Base-by-base conservation (phyloP, 192 early-diverging fungal species). In the Dissophora globulifera region DNA sequence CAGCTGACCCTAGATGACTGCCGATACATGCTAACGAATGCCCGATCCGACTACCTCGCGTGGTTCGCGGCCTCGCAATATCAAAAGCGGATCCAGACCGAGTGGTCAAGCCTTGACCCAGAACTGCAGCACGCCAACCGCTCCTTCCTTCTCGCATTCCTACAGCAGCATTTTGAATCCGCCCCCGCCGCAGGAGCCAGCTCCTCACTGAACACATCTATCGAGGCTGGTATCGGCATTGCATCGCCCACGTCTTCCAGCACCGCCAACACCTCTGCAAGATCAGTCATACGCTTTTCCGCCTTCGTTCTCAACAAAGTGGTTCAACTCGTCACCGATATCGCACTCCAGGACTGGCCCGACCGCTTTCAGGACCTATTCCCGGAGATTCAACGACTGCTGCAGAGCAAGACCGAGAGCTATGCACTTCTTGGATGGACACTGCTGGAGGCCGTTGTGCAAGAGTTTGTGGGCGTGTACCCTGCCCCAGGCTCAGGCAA, bases 1-100 rank as follows among this genome's bases (percentile, higher is more conserved):
- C 40, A 49, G 26, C 48, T 54, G 35, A 49, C 56, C 30, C 31
- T 66, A 17, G 72, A 67, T 27, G 72, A 76, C 29, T 76, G 72
- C 38, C 49, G 58, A 25, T 76, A 52, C 47, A 33, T 76, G 57
- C 52, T 76, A 10, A 48, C 58, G 27, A 65, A 76, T 47, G 72
- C 62, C 8, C 63, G 43, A 22, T 76, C 72, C 1, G 64, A 66
- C 25, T 66, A 66, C 33, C 40, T 63, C 5, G 72, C 63, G 19
- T 76, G 72, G 72, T 76, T 61, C 32, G 72, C 72, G 23, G 47
- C 72, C n/a, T 67, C 72, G 2, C 72, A 76, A 31, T 76, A 67
- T 22, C 63, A 76, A 50, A 76, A 76, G 42, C 51, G 72, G 40
- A 76, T 76, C 42, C 72, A 67, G 9, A 25, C 38, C 38, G 64